Base-by-base conservation (phyloP, 768 basidiomycete species). In the Sarcodon sp. region DNA sequence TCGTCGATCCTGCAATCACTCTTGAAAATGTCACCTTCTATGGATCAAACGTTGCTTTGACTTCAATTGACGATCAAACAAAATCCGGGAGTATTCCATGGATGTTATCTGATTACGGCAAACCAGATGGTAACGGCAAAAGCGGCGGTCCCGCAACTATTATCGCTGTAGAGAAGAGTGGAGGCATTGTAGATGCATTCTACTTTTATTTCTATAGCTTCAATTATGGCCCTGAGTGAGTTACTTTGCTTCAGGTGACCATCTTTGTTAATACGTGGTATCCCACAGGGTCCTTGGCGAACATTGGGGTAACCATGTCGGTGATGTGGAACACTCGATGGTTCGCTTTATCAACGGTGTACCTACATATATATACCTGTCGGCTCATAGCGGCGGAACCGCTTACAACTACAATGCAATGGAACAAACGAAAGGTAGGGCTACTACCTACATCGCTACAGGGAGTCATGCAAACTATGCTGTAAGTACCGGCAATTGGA, bases 251-350 rank as follows among this genome's bases (percentile, higher is more conserved):
- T 6, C 15, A 8, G 27, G n/a, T 35, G 2, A 2, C 31, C 2
- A 4, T 12, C 16, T 34, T 15, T 45, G 2, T 9, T 9, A 15
- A 34, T 32, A 21, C 21, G 33, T 31, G 27, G n/a, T 37, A 18
- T 18, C 4, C 35, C 16, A 12, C 32, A 44, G 57, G 53, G 56
- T 58, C 15, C 54, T 61, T 31, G 59, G 52, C 41, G 46, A 56
- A 13, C 51, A 52, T 41, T 58, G 60, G 32, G 62, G 61, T 15
- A 56, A 59, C 44, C 61, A 63, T 45, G 59, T 65, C 45, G 64
- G 64, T 3, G 64, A 65, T 51, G 64, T 61, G 62, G 63, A 65
- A 51, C 62, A 65, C 52, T 56, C 54, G 36, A 64, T 63, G 61
- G 57, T 65, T 15, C 61, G 64, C 37, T 65, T 65, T 52, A 43